phyloP scores from a whole-genome alignment of 345 rosid genomes.

The Citrus medica region DNA sequence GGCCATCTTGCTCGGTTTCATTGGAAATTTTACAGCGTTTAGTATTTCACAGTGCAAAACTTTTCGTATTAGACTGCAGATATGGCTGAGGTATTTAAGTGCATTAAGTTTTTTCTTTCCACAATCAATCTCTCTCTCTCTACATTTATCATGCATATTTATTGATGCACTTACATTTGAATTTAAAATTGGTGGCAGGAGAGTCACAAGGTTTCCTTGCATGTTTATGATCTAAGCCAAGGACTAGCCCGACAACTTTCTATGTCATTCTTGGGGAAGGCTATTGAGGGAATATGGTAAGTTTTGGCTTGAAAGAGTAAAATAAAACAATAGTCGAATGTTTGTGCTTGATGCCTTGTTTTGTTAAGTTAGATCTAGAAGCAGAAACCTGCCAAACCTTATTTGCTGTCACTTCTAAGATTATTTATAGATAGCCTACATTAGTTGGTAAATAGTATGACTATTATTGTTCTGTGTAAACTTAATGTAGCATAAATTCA shows the following conservation, averaged over 20 bases:
- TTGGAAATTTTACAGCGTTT: background rate
- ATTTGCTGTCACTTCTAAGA: background rate
- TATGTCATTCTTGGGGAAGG: slow-evolving; percentile 68
- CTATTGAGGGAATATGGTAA: slow-evolving; percentile 91
- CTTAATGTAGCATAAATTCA: background rate
- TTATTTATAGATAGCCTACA: background rate
- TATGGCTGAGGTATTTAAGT: slow-evolving; percentile 70
- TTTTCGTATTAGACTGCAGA: background rate
- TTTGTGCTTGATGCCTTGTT: background rate
- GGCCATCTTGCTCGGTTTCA: slow-evolving; percentile 14
- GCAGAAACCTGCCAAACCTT: background rate
- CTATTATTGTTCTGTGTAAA: background rate
- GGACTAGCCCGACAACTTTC: slow-evolving; percentile 96
- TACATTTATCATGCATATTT: background rate
- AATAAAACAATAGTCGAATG: background rate
- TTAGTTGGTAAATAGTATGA: background rate
- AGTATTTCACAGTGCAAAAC: background rate
- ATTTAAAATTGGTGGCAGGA: slow-evolving; percentile 48
- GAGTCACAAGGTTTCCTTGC: slow-evolving; percentile 64
- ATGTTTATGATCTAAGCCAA: slow-evolving; percentile 88
- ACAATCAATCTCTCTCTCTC: background rate
- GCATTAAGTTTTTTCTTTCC: background rate
- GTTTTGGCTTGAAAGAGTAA: slow-evolving; percentile 12
- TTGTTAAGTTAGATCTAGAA: background rate
- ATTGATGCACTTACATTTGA: background rate